Evolutionary conservation across 441 rosid genomes (phyloP).

Genomic region (Arabidopsis lyrata): DNA sequence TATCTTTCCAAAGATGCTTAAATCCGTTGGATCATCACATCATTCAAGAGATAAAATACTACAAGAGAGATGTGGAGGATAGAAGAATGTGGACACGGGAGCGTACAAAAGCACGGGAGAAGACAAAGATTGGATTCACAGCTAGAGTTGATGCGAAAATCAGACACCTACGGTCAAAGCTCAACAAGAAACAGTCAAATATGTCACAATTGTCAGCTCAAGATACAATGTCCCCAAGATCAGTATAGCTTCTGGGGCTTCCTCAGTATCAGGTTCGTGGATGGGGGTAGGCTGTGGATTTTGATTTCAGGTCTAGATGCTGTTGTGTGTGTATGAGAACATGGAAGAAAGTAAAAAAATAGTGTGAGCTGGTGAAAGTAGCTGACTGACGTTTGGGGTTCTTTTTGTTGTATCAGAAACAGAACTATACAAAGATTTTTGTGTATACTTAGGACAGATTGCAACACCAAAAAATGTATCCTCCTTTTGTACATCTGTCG

Average conservation of each 20-base stretch:
- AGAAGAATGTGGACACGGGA: conserved; percentile 90
- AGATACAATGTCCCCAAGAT: conserved; percentile 53
- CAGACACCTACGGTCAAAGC: conserved; percentile 71
- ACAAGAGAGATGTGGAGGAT: conserved; percentile 82
- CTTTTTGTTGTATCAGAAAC: conserved; percentile 33
- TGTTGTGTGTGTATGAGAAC: conserved; percentile 28
- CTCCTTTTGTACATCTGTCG: conserved; percentile 7
- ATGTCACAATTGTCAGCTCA: conserved; percentile 41
- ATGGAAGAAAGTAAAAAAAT: conserved; percentile 31
- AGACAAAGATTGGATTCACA: conserved; percentile 95
- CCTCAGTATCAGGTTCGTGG: conserved; percentile 29
- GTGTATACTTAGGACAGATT: conserved; percentile 44
- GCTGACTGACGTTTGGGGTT: conserved; percentile 25
- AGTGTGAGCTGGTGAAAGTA: conserved; percentile 36
- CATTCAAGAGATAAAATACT: conserved; percentile 96
- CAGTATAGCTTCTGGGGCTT: conserved; percentile 26
- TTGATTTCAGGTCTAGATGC: conserved; percentile 33
- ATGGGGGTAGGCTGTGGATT: conserved; percentile 31
- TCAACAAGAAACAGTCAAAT: conserved; percentile 73
- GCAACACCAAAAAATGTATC: conserved; percentile 24
- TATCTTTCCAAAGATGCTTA: conserved; percentile 83
- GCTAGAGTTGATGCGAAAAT: conserved; percentile 97
- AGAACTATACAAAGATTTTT: conserved; percentile 42
- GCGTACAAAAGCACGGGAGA: conserved; percentile 84
- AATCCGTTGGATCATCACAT: conserved; percentile 97